Evolutionary conservation across 331 rosid species (phyloP).

Genomic region (Prunus yedoensis): DNA sequence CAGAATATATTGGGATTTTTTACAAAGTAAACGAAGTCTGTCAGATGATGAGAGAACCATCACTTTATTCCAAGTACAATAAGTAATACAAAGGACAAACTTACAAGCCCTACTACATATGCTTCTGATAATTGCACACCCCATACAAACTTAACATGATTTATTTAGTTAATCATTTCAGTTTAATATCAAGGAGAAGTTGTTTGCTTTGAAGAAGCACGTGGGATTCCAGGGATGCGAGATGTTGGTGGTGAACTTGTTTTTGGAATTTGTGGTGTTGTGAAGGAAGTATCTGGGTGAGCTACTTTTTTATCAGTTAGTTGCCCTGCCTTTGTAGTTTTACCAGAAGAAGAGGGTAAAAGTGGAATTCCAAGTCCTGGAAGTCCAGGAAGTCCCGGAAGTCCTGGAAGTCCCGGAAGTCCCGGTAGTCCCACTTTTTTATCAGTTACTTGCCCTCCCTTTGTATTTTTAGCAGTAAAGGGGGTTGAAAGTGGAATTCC

Average conservation of each 20-base stretch:
- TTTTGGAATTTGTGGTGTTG: conserved; percentile 22
- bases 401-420: no score
- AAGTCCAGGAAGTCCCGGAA: no score
- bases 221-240: conserved; percentile 48
- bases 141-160: conserved; percentile 18
- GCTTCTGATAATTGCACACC: no score
- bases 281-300: conserved; percentile 33
- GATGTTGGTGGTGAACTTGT: conserved; percentile 29
- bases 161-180: neutral
- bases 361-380: no score
- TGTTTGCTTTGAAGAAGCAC: conserved; percentile 32
- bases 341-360: no score
- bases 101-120: conserved; percentile 4
- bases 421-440: no score
- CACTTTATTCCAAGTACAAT: conserved; percentile 31
- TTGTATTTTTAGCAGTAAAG: no score
- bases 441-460: no score
- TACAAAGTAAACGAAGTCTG: no score
- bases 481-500: neutral
- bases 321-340: conserved; percentile 13
- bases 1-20: no score
- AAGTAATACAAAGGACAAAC: conserved; percentile 14
- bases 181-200: conserved; percentile 34
- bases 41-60: neutral
- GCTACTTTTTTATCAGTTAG: conserved; percentile 32